Evolutionary conservation across 768 basidiomycete genomes (phyloP), one percentile per base, ranked within the genome.

Genomic region (Lactarius sanguifluus): DNA sequence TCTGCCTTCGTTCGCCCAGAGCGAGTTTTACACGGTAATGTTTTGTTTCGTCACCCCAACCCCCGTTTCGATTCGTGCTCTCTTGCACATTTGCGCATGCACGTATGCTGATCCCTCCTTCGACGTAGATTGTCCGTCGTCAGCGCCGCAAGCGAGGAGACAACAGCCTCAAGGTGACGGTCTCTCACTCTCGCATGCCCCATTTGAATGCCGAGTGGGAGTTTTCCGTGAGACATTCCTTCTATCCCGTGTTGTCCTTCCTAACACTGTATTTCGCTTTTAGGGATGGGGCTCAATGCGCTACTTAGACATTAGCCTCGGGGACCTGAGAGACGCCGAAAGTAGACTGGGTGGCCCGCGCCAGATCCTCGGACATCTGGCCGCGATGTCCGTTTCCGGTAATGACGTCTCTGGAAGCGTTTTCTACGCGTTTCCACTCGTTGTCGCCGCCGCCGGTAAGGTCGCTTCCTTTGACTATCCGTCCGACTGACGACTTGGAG

Each of bases 241-340:
- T 52, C 18, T 13, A 1, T 4, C 40, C 16, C 2, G 6, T 3
- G 4, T n/a, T 1, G 20, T n/a, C 9, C 36, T 41, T 58, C 45
- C 36, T 32, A 20, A 20, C 1, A 9, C 40, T 32, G 34, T 34
- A 34, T 50, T 47, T 50, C 30, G 5, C 34, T 15, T 52, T 25
- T 41, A 71, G 71, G 69, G 69, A 62, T 71, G 69, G 69, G 69
- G 71, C 5, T 64, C 63, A 6, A 63, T 71, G 65, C 62, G 67
- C 18, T 70, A 70, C 55, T n/a, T 65, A 12, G 67, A 69, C 40
- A 69, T 70, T 13, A 57, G 61, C 16, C 59, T n/a, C 8, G 45
- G 57, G n/a, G 50, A 52, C 13, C 16, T 65, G 50, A 47, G 45
- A 20, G 57, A 64, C 25, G 69, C 68, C 5, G 69, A 63, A 61